These are phyloP conservation scores for Schizosaccharomyces lindneri DNA, from an alignment of 805 yeast species.

Conservation along the genomic window DNA sequence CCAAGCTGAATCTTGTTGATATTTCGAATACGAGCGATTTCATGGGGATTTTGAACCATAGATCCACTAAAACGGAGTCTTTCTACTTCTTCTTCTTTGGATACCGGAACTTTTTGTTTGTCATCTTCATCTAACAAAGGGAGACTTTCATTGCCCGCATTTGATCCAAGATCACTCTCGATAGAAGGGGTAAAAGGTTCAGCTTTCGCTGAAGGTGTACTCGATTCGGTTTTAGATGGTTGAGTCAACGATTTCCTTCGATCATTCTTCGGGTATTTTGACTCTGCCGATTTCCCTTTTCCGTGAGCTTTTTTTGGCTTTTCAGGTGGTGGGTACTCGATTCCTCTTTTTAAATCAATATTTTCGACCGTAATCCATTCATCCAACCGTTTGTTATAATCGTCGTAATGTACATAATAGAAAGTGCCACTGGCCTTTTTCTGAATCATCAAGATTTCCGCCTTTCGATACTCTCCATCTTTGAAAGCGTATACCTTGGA, in stretches of 20 bases:
- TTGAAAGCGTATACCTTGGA: constrained; percentile 63
- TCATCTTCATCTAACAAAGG: constrained; percentile 36
- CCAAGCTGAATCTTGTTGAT: constrained; percentile 61
- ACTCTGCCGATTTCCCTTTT: constrained; percentile 1
- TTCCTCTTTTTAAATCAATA: constrained; percentile 44
- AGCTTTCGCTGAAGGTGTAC: constrained; percentile 12
- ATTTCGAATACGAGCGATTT: constrained; percentile 76
- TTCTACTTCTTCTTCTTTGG: constrained; percentile 78
- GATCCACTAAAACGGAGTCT: constrained; percentile 86
- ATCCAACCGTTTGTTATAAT: constrained; percentile 85
- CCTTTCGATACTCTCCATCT: constrained; percentile 54
- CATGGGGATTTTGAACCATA: constrained; percentile 74
- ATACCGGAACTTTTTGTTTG: constrained; percentile 28
- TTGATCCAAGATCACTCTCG: constrained; percentile 6
- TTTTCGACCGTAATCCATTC: constrained; percentile 69
- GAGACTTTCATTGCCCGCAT: constrained; percentile 54
- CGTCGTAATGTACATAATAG: constrained; percentile 83
- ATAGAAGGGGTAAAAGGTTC: constrained; percentile 5
- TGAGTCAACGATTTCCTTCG: constrained; percentile 11
- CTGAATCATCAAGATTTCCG: constrained; percentile 64
- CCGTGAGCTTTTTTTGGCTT: constrained; percentile 21
- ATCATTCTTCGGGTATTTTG: background rate
- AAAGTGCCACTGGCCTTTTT: constrained; percentile 49
- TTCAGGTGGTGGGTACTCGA: constrained; percentile 44
- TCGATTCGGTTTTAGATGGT: constrained; percentile 7